Percentiles rank a stretch among this genome's conserved stretches.
phyloP scores from a whole-genome alignment of 768 basidiomycete species.

The Obba rivulosa region DNA sequence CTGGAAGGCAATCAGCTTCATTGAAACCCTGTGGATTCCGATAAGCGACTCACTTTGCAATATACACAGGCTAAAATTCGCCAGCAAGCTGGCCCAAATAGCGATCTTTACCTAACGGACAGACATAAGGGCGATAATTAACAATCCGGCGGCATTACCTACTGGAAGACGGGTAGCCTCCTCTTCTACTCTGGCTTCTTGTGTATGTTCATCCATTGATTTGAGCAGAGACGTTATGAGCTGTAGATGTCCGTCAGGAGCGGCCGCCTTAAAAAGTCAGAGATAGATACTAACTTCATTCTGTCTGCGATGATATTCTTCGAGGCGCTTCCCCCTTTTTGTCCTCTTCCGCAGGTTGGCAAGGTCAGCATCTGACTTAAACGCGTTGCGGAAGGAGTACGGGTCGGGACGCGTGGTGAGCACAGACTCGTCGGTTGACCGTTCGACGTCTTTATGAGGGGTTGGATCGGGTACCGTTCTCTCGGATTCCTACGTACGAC shows the following conservation, averaged over 20 bases:
- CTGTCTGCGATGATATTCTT: conserved; percentile 62
- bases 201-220: conserved; percentile 84
- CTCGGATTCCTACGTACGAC: conserved; percentile 35
- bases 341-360: conserved; percentile 50
- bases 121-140: neutral
- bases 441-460: conserved; percentile 29
- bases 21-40: neutral
- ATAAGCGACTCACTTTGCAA: conserved; percentile 52
- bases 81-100: conserved; percentile 73
- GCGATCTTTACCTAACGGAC: conserved; percentile 78
- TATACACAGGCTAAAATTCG: conserved; percentile 68
- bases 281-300: conserved; percentile 50
- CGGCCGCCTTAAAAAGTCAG: neutral
- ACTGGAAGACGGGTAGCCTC: conserved; percentile 64
- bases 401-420: conserved; percentile 46
- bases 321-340: conserved; percentile 58
- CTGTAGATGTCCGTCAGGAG: conserved; percentile 31
- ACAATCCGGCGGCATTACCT: conserved; percentile 18
- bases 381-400: conserved; percentile 54
- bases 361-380: conserved; percentile 61
- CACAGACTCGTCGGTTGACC: neutral
- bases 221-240: conserved; percentile 86
- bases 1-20: conserved; percentile 30
- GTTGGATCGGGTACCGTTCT: conserved; percentile 43
- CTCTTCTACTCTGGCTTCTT: conserved; percentile 70